phyloP scores from a whole-genome alignment of 768 basidiomycete species.

The Suillus spraguei region DNA sequence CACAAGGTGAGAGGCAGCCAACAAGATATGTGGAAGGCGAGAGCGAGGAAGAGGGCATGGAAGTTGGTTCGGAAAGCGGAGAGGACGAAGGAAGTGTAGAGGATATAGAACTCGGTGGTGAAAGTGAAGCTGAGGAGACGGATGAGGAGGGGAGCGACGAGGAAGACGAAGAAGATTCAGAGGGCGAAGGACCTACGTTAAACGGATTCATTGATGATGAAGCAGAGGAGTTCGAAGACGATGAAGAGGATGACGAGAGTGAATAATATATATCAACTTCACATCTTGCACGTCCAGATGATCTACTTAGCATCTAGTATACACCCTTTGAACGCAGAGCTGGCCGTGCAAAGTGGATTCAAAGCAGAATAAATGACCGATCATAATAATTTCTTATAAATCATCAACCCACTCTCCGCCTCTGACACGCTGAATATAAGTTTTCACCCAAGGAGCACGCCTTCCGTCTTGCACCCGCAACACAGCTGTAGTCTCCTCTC shows the following conservation, averaged over 20 bases:
- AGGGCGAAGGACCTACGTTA: slow-evolving; percentile 40
- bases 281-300: background rate
- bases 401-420: slow-evolving; percentile 73
- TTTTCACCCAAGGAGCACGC: slow-evolving; percentile 62
- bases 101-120: slow-evolving; percentile 73
- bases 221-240: slow-evolving; percentile 55
- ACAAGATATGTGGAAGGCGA: slow-evolving; percentile 79
- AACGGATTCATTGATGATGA: slow-evolving; percentile 66
- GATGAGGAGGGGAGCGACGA: slow-evolving; percentile 46
- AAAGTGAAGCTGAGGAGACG: slow-evolving; percentile 54
- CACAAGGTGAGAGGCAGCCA: slow-evolving; percentile 42
- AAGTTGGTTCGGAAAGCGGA: slow-evolving; percentile 59
- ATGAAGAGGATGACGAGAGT: slow-evolving; percentile 56
- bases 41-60: slow-evolving; percentile 61
- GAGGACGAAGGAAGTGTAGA: slow-evolving; percentile 78
- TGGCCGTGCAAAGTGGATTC: slow-evolving; percentile 5
- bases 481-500: slow-evolving; percentile 37
- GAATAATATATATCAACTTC: slow-evolving; percentile 31
- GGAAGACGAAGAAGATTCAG: slow-evolving; percentile 43
- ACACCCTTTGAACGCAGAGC: background rate
- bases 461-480: slow-evolving; percentile 51
- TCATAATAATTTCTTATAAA: slow-evolving; percentile 37
- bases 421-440: slow-evolving; percentile 66
- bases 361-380: slow-evolving; percentile 1
- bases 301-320: background rate